Evolutionary conservation across 2,329 filamentous ascomycete species (phyloP), one percentile per base, ranked within the genome.

Genomic region (Cryphonectria carpinicola): DNA sequence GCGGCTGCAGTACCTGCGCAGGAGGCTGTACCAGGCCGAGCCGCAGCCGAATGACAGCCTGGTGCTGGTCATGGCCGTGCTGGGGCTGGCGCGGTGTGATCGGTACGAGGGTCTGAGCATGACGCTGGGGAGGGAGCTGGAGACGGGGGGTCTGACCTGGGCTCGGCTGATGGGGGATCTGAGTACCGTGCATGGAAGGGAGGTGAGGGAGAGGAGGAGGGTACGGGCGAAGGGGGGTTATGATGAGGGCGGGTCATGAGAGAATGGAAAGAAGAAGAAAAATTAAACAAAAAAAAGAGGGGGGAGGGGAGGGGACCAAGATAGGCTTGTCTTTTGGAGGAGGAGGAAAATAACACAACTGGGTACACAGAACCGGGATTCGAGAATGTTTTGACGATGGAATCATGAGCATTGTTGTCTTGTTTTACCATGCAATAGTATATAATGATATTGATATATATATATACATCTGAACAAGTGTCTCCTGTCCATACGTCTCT

Each of bases 11-110:
- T 72, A 72, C 66, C 66, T 72, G 14, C 71, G 71, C 35, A 58
- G 66, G 61, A 39, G 71, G 58, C 66, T 72, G 32, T 65, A 71
- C 46, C 68, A 71, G 39, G 66, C 71, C 7, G 71, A 72, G 68
- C 71, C 71, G 37, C 71, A 72, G 66, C 71, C 71, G 2, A 72
- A 72, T 19, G 71, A 72, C 17, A 72, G 71, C 56, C 61, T 72
- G 63, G 71, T 72, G 46, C 71, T 72, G 43, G 71, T 72, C 56
- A 72, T 71, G 71, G 71, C 68, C 6, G 70, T 72, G 43, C 56
- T 72, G 63, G 71, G 56, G 17, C 66, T 72, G 46, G 71, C 65
- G 11, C 68, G 71, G 28, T 70, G 70, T 28, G 37, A 32, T 28
- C 58, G 60, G n/a, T 72, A 71, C 43, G 68, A 72, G 66, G 69